Percentiles rank a stretch among this genome's conserved stretches.
These are phyloP conservation scores for Vitis hybrid DNA, from an alignment of 177 flowering plant genomes.

Conservation along the genomic window DNA sequence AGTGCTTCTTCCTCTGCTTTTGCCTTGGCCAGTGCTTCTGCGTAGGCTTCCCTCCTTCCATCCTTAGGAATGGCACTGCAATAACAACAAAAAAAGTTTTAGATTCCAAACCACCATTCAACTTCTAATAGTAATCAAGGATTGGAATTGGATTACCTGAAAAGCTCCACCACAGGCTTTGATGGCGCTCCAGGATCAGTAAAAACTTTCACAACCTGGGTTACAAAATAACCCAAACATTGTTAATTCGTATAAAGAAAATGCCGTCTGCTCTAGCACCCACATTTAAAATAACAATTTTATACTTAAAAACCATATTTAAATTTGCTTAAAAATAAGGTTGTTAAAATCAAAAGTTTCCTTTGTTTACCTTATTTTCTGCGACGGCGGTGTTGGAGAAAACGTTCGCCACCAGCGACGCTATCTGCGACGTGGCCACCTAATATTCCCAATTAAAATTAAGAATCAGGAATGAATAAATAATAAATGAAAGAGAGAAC, in stretches of 20 bases:
- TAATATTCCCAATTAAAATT: slow-evolving; percentile 12
- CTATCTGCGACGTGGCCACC: slow-evolving; percentile 79
- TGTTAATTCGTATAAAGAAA: no score
- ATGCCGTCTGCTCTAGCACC: no score
- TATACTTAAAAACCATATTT: no score
- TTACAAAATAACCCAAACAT: neutral
- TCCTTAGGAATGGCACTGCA: slow-evolving; percentile 83
- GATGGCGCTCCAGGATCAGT: slow-evolving; percentile 73
- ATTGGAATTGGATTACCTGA: slow-evolving; percentile 49
- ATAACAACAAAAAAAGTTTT: neutral
- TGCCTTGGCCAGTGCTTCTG: slow-evolving; percentile 66
- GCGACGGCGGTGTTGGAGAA: slow-evolving; percentile 84
- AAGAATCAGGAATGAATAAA: neutral
- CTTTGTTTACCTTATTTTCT: slow-evolving; percentile 73
- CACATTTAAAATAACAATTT: no score
- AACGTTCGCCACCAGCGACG: slow-evolving; percentile 73
- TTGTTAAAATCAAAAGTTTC: no score
- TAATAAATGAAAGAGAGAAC: neutral
- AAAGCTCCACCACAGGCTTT: slow-evolving; percentile 55
- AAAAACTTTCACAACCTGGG: slow-evolving; percentile 79
- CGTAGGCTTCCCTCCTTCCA: slow-evolving; percentile 76
- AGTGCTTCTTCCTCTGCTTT: slow-evolving; percentile 81
- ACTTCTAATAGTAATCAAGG: neutral
- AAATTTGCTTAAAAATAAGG: no score
- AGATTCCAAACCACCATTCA: no score